phyloP scores from a whole-genome alignment of 345 rosid genomes.

The Salix arbutifolia region DNA sequence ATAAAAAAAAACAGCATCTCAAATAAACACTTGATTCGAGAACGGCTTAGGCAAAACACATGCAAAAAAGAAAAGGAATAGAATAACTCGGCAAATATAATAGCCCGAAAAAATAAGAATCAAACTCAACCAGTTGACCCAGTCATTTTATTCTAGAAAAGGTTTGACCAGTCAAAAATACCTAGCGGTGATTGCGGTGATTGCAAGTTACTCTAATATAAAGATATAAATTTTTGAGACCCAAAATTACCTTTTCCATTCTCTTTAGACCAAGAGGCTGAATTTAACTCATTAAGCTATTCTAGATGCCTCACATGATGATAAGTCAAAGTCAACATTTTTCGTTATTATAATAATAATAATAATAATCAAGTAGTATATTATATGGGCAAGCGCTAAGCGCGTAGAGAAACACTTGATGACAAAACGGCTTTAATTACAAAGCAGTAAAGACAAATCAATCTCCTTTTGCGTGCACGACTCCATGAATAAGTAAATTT shows the following conservation, averaged over 20 bases:
- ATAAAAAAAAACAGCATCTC: not conserved
- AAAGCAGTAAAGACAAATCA: conserved; percentile 41
- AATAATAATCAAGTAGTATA: not conserved
- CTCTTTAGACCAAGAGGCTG: not conserved
- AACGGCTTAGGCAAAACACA: no score
- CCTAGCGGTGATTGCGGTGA: conserved; percentile 63
- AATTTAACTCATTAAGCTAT: not conserved
- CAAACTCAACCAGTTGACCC: conserved; percentile 32
- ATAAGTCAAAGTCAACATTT: conserved; percentile 47
- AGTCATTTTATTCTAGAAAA: not conserved
- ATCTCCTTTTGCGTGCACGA: conserved; percentile 63
- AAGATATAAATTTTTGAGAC: not conserved
- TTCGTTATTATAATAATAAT: not conserved
- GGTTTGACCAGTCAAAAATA: conserved; percentile 27
- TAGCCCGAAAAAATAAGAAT: not conserved
- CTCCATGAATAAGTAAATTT: conserved; percentile 14
- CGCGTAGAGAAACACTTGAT: conserved; percentile 36
- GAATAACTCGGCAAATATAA: not conserved
- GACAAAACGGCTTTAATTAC: conserved; percentile 40
- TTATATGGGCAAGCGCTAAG: conserved; percentile 22
- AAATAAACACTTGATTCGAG: not conserved
- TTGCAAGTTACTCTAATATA: not conserved
- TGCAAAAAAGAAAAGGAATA: not conserved
- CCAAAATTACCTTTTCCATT: not conserved
- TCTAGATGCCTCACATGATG: not conserved